Conservation (phyloP, 163 green algal genomes). For the Coccomyxa subellipsoidea region DNA sequence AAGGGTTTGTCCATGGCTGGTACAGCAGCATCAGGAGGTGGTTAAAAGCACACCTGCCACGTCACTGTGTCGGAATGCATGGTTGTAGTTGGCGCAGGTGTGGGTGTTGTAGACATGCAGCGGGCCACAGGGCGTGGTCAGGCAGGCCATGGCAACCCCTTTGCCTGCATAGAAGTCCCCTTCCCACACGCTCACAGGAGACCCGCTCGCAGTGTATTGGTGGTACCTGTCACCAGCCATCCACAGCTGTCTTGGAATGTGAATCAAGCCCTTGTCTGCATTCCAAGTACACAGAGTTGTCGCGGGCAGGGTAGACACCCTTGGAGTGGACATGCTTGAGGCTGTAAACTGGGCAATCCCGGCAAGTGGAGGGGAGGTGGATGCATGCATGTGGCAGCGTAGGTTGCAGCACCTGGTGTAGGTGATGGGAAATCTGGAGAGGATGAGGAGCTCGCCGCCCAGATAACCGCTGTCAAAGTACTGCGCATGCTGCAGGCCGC, state of each 20-base stretch:
- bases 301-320: neutral
- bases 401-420: neutral
- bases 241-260: neutral
- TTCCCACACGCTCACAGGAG: neutral
- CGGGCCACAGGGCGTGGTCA: neutral
- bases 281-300: neutral
- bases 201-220: neutral
- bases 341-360: neutral
- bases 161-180: slow-evolving; percentile 14
- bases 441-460: slow-evolving; percentile 8
- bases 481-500: slow-evolving; percentile 9
- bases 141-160: neutral
- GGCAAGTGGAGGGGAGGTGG: neutral
- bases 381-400: neutral
- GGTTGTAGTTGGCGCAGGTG: slow-evolving; percentile 9
- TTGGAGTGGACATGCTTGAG: neutral
- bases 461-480: slow-evolving; percentile 3
- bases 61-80: neutral
- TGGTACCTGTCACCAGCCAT: neutral
- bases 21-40: too few relatives aligned
- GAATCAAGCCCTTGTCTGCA: neutral
- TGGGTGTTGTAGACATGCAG: slow-evolving; percentile 17
- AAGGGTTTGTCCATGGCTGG: too few relatives aligned
- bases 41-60: neutral
- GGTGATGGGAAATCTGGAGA: slow-evolving; percentile 6